A percentile compares a stretch with the other conserved stretches of the same genome.
Evolutionary conservation across 2,329 filamentous ascomycete genomes (phyloP).

Genomic region (Penicillium sp.): DNA sequence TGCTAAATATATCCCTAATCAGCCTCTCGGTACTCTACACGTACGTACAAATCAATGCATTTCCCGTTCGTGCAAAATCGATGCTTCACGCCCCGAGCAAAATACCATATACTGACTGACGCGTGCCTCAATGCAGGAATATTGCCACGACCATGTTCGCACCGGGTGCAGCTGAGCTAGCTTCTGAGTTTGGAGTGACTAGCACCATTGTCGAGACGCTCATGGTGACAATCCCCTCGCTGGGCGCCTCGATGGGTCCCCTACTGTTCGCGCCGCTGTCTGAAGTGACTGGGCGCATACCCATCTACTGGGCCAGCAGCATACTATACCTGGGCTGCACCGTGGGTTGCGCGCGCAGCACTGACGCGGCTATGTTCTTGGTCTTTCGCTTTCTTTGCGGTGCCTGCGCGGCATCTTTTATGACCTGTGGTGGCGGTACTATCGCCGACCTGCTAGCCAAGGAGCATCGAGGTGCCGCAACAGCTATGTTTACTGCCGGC

Average conservation of each 20-base stretch:
- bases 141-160: constrained; percentile 44
- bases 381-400: constrained; percentile 61
- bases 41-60: too few relatives aligned
- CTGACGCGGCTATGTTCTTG: constrained; percentile 51
- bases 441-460: constrained; percentile 62
- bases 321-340: constrained; percentile 57
- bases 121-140: constrained; percentile 30
- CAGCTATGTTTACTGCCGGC: constrained; percentile 45
- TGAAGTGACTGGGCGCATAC: constrained; percentile 61
- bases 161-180: constrained; percentile 37
- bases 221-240: constrained; percentile 58
- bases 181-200: constrained; percentile 43
- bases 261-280: constrained; percentile 56
- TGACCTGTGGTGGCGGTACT: constrained; percentile 65
- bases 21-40: too few relatives aligned
- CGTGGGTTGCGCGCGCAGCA: constrained; percentile 60
- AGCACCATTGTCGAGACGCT: constrained; percentile 46
- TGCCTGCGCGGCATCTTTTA: constrained; percentile 56
- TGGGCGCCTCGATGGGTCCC: constrained; percentile 58
- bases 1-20: too few relatives aligned
- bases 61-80: too few relatives aligned
- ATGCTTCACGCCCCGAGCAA: too few relatives aligned
- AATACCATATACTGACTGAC: too few relatives aligned
- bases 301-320: constrained; percentile 56
- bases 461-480: constrained; percentile 56